A percentile compares a stretch with the other conserved stretches of the same genome.
These are phyloP conservation scores for Mycena sanguinolenta DNA, from an alignment of 768 basidiomycete genomes.

Conservation along the genomic window DNA sequence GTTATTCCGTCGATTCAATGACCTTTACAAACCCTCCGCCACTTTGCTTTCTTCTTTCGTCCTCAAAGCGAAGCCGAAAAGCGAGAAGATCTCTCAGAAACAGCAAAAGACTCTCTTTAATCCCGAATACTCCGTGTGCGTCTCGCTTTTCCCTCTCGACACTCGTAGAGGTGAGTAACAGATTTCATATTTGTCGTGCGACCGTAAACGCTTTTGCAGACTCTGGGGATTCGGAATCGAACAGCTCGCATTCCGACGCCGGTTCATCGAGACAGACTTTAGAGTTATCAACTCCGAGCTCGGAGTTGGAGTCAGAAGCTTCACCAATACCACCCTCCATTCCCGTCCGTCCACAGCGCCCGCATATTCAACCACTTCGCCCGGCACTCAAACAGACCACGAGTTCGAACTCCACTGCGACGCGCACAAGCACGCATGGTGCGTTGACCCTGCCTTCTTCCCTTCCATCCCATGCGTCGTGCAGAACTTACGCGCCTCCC, in stretches of 20 bases:
- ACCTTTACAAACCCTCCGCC: slow-evolving; percentile 27
- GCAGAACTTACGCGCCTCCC: neutral
- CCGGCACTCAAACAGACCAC: slow-evolving; percentile 35
- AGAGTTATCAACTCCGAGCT: slow-evolving; percentile 25
- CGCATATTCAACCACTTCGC: slow-evolving; percentile 31
- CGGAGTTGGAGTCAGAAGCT: neutral
- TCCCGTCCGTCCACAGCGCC: neutral
- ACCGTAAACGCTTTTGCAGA: neutral
- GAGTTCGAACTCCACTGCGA: slow-evolving; percentile 30
- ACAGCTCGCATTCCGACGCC: slow-evolving; percentile 29
- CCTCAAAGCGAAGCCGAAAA: neutral
- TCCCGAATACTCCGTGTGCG: slow-evolving; percentile 9
- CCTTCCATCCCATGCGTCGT: neutral
- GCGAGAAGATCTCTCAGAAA: too few species aligned
- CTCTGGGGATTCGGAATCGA: slow-evolving; percentile 29
- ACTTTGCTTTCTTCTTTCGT: neutral
- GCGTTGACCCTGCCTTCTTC: neutral
- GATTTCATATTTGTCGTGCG: neutral
- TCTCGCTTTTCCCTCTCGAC: slow-evolving; percentile 19
- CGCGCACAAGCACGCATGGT: slow-evolving; percentile 19
- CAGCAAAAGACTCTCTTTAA: neutral
- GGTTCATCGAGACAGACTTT: slow-evolving; percentile 32
- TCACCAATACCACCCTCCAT: neutral
- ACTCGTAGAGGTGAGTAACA: slow-evolving; percentile 1
- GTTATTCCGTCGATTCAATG: slow-evolving; percentile 32